A percentile compares a stretch with the other conserved stretches of the same genome.
Evolutionary conservation across 2,329 filamentous ascomycete species (phyloP).

Genomic region (Trichoderma arundinaceum): DNA sequence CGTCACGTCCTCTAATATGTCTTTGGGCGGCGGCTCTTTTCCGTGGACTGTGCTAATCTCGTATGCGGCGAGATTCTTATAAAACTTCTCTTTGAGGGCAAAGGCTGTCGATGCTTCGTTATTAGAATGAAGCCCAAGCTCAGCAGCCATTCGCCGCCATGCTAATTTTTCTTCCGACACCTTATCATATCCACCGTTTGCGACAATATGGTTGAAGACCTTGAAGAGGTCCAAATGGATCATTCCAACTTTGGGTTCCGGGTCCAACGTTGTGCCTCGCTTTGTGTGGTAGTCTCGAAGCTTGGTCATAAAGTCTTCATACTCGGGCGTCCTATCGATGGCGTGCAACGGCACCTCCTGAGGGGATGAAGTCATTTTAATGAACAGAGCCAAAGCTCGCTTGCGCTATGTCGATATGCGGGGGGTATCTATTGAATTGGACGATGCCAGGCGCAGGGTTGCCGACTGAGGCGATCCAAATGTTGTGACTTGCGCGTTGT

Average conservation of each 20-base stretch:
- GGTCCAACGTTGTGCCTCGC: slow-evolving; percentile 78
- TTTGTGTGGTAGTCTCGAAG: slow-evolving; percentile 76
- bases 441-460: slow-evolving; percentile 5
- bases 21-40: slow-evolving; percentile 82
- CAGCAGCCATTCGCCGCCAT: slow-evolving; percentile 79
- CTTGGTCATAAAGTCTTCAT: slow-evolving; percentile 77
- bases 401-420: background rate
- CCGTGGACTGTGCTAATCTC: slow-evolving; percentile 80
- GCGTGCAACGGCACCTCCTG: slow-evolving; percentile 48
- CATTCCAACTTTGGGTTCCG: slow-evolving; percentile 79
- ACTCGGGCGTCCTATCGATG: slow-evolving; percentile 70
- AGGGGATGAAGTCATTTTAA: slow-evolving; percentile 35
- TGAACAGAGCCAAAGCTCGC: background rate
- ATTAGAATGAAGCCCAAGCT: slow-evolving; percentile 74
- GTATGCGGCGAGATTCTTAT: slow-evolving; percentile 86
- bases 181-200: slow-evolving; percentile 83
- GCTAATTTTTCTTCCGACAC: slow-evolving; percentile 83
- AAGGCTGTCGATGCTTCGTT: slow-evolving; percentile 86
- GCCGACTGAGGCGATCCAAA: background rate
- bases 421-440: background rate
- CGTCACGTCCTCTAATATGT: slow-evolving; percentile 86
- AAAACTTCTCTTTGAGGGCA: slow-evolving; percentile 84
- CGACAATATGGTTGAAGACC: slow-evolving; percentile 77
- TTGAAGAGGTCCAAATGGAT: slow-evolving; percentile 78
- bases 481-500: slow-evolving; percentile 20